Evolutionary conservation across 2,329 filamentous ascomycete species (phyloP).

Genomic region (Colletotrichum noveboracense): DNA sequence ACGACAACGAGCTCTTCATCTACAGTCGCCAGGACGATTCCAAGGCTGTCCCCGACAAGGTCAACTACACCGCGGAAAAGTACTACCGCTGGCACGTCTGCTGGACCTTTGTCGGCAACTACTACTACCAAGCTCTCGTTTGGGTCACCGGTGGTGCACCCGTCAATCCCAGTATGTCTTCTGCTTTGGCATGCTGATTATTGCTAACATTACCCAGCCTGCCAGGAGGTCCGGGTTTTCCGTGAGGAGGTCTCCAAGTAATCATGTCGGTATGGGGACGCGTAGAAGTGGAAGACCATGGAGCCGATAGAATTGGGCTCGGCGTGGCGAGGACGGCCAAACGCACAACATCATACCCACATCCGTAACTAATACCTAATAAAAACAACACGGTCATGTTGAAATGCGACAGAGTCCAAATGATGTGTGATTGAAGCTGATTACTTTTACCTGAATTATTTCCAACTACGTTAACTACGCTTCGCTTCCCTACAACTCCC

Average conservation of each 20-base stretch:
- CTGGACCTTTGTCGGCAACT: constrained; percentile 17
- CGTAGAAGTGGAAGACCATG: not conserved
- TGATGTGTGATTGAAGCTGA: not conserved
- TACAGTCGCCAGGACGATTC: constrained; percentile 4
- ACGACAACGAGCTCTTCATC: constrained; percentile 9
- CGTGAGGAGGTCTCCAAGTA: not conserved
- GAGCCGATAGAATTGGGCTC: not conserved
- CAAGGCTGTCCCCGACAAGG: not conserved
- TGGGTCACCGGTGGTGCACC: constrained; percentile 14
- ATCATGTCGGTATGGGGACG: not conserved
- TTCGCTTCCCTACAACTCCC: not conserved
- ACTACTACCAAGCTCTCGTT: constrained; percentile 18
- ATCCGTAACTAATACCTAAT: not conserved
- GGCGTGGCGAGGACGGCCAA: not conserved
- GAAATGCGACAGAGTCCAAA: not conserved
- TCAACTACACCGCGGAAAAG: not conserved
- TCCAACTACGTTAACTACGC: not conserved
- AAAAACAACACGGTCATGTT: not conserved
- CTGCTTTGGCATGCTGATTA: not conserved
- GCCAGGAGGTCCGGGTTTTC: not conserved
- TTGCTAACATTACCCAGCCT: not conserved
- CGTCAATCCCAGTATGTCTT: constrained; percentile 3
- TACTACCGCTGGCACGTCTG: constrained; percentile 20
- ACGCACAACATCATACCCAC: not conserved
- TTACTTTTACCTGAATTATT: not conserved